A percentile compares a stretch with the other conserved stretches of the same genome.
Conservation (phyloP, 768 basidiomycete genomes). For the Mycena indigotica region DNA sequence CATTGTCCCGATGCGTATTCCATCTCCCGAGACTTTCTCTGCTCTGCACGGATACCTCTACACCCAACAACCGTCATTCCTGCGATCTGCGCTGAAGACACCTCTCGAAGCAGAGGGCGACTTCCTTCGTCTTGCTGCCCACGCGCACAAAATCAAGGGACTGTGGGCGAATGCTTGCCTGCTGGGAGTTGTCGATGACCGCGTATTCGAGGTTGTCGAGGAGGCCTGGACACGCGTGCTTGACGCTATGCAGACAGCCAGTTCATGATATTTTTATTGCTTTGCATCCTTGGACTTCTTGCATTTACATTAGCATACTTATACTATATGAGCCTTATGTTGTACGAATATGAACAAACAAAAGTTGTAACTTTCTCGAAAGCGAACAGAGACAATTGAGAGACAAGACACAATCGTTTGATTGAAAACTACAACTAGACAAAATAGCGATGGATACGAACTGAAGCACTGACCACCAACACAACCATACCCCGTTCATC, state of each 20-base stretch:
- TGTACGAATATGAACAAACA: not conserved
- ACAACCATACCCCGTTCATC: too few relatives aligned
- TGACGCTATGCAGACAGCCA: constrained; percentile 35
- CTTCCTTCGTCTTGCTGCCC: constrained; percentile 14
- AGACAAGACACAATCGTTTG: too few relatives aligned
- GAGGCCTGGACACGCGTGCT: constrained; percentile 53
- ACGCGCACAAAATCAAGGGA: constrained; percentile 32
- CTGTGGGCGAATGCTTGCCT: constrained; percentile 54
- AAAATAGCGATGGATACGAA: too few relatives aligned
- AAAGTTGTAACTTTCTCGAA: too few relatives aligned
- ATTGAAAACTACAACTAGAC: too few relatives aligned
- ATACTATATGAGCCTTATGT: not conserved
- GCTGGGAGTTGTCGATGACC: constrained; percentile 51
- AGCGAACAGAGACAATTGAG: too few relatives aligned
- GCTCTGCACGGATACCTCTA: constrained; percentile 68
- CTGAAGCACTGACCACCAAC: too few relatives aligned
- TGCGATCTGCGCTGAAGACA: constrained; percentile 52
- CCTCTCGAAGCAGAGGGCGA: constrained; percentile 3
- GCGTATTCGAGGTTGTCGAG: constrained; percentile 51
- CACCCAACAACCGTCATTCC: constrained; percentile 51
- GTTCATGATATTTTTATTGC: constrained; percentile 1
- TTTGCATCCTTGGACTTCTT: not conserved
- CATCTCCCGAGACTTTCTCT: constrained; percentile 63
- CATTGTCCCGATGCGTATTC: constrained; percentile 63
- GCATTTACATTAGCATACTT: not conserved